Evolutionary conservation across 192 early-diverging fungal genomes (phyloP).

Genomic region (Umbelopsis sp.): DNA sequence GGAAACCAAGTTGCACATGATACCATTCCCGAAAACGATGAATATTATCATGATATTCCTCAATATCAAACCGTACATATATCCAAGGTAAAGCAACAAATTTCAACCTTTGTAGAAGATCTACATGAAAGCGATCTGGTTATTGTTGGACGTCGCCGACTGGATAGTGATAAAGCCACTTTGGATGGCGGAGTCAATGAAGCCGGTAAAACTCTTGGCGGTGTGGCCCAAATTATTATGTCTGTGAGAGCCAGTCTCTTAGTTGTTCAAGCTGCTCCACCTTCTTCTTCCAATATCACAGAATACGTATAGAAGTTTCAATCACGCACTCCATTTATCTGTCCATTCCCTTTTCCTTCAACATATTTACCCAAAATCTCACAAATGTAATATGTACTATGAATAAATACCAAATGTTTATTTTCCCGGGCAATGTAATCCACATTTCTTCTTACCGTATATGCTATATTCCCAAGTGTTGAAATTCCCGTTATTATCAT

Average conservation of each 20-base stretch:
- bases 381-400: no score
- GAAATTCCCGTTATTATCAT: background rate
- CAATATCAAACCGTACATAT: background rate
- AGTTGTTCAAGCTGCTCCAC: conserved; percentile 3
- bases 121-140: conserved; percentile 22
- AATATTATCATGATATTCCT: background rate
- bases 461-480: background rate
- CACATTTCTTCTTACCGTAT: background rate
- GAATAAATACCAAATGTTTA: background rate
- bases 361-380: no score
- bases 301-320: no score
- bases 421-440: background rate
- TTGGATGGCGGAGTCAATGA: conserved; percentile 3
- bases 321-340: no score
- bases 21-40: background rate
- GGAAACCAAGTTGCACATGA: conserved; percentile 7
- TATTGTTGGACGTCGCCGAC: background rate
- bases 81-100: conserved; percentile 40
- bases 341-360: no score
- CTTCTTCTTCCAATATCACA: background rate
- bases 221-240: background rate
- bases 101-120: conserved; percentile 37
- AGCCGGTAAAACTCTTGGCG: background rate
- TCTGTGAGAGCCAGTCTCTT: background rate
- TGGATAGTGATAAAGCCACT: background rate